A percentile compares a stretch with the other conserved stretches of the same genome.
Conservation (phyloP, 345 rosid genomes). For the Hypericum androsaemum region DNA sequence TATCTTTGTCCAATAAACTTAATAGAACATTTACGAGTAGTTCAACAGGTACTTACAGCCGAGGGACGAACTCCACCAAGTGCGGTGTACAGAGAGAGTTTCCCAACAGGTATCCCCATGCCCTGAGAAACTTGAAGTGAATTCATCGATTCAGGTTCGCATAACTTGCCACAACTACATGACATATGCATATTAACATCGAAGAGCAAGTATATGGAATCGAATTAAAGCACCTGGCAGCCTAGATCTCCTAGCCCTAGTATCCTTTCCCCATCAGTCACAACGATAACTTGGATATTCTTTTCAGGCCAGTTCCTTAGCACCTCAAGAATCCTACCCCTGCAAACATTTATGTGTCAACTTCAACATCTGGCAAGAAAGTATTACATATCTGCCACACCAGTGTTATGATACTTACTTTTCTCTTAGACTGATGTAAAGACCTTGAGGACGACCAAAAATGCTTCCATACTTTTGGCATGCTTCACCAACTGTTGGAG, state of each 20-base stretch:
- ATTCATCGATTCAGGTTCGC: background rate
- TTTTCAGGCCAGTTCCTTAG: slow-evolving; percentile 4
- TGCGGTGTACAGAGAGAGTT: slow-evolving; percentile 1
- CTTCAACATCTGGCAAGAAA: too few relatives aligned
- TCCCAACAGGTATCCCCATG: slow-evolving; percentile 5
- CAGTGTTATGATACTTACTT: background rate
- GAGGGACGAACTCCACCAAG: slow-evolving; percentile 6
- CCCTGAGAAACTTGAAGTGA: background rate
- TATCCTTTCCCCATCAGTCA: slow-evolving; percentile 6
- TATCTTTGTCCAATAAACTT: too few relatives aligned
- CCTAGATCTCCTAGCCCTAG: slow-evolving; percentile 2
- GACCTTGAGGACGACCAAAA: slow-evolving; percentile 1
- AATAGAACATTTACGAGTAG: too few relatives aligned
- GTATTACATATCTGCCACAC: background rate
- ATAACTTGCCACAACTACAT: background rate
- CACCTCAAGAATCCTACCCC: slow-evolving; percentile 4
- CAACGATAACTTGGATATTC: slow-evolving; percentile 2
- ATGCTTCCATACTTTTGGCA: slow-evolving; percentile 7
- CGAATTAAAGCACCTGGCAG: background rate
- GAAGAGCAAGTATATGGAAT: background rate
- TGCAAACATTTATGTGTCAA: background rate
- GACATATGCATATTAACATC: background rate
- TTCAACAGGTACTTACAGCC: background rate
- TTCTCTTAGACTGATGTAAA: slow-evolving; percentile 3
- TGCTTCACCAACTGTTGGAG: slow-evolving; percentile 4